Evolutionary conservation across 352 stramenopile species (phyloP).

Genomic region (Phytophthora pisi): DNA sequence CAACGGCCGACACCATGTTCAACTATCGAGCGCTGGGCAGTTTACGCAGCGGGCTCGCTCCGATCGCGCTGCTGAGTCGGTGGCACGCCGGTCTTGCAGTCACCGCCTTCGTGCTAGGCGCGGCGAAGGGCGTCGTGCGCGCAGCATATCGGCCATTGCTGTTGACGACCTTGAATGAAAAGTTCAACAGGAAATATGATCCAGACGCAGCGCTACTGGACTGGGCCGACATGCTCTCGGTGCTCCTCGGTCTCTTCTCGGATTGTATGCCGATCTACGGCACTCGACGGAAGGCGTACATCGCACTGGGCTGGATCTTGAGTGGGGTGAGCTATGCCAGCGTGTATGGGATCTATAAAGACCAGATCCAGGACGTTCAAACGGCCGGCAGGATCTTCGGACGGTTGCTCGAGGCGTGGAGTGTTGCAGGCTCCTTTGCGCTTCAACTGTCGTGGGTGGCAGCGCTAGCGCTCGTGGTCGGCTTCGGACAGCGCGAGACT

Average conservation of each 20-base stretch:
- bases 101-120: slow-evolving; percentile 38
- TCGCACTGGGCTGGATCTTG: slow-evolving; percentile 73
- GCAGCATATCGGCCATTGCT: slow-evolving; percentile 53
- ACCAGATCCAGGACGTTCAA: slow-evolving; percentile 8
- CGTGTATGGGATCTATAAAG: slow-evolving; percentile 17
- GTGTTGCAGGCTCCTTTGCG: slow-evolving; percentile 36
- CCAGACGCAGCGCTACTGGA: slow-evolving; percentile 50
- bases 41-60: slow-evolving; percentile 46
- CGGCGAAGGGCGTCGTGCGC: slow-evolving; percentile 37
- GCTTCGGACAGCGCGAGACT: slow-evolving; percentile 58
- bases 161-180: slow-evolving; percentile 42
- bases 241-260: slow-evolving; percentile 87
- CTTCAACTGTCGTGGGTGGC: slow-evolving; percentile 51
- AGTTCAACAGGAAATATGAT: slow-evolving; percentile 43
- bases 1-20: slow-evolving; percentile 47
- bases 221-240: slow-evolving; percentile 73
- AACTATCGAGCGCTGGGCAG: slow-evolving; percentile 54
- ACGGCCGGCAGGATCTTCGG: slow-evolving; percentile 16
- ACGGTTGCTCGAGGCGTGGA: slow-evolving; percentile 40
- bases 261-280: slow-evolving; percentile 83
- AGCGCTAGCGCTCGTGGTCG: slow-evolving; percentile 51
- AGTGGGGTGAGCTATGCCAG: slow-evolving; percentile 25
- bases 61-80: slow-evolving; percentile 41
- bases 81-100: slow-evolving; percentile 50
- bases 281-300: slow-evolving; percentile 88